Conservation (phyloP, 148 eudicot genomes). For the Rhododendron vialii region DNA sequence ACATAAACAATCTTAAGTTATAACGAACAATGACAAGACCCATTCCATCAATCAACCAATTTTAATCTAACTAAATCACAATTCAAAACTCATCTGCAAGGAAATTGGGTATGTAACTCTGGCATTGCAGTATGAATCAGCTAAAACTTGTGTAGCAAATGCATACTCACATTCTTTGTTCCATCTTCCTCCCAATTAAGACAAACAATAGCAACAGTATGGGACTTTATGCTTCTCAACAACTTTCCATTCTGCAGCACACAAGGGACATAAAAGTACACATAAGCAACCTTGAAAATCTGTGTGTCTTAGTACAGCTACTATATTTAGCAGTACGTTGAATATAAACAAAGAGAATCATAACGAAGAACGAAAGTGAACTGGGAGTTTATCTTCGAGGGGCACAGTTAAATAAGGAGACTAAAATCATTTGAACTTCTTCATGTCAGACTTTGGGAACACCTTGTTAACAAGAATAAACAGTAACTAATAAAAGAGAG, state of each 20-base stretch:
- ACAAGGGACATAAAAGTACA: slow-evolving; percentile 1
- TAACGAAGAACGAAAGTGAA: background rate
- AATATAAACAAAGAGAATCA: background rate
- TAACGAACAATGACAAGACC: no score
- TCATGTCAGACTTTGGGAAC: background rate
- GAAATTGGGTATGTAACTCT: no score
- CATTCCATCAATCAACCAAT: no score
- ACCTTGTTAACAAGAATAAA: no score
- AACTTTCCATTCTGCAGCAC: slow-evolving; percentile 75
- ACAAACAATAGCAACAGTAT: slow-evolving; percentile 67
- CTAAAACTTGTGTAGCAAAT: no score
- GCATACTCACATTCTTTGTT: background rate
- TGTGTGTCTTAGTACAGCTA: background rate
- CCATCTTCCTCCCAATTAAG: slow-evolving; percentile 90
- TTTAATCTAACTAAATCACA: no score
- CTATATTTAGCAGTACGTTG: background rate
- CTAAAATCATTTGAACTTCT: background rate
- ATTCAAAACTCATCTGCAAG: no score
- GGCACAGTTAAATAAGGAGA: background rate
- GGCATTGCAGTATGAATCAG: no score
- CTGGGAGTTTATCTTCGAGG: background rate
- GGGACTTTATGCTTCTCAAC: slow-evolving; percentile 71
- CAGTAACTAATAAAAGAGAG: no score
- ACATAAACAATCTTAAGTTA: no score
- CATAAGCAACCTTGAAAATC: background rate